Base-by-base conservation (phyloP, 768 basidiomycete genomes). In the Suillus placidus region DNA sequence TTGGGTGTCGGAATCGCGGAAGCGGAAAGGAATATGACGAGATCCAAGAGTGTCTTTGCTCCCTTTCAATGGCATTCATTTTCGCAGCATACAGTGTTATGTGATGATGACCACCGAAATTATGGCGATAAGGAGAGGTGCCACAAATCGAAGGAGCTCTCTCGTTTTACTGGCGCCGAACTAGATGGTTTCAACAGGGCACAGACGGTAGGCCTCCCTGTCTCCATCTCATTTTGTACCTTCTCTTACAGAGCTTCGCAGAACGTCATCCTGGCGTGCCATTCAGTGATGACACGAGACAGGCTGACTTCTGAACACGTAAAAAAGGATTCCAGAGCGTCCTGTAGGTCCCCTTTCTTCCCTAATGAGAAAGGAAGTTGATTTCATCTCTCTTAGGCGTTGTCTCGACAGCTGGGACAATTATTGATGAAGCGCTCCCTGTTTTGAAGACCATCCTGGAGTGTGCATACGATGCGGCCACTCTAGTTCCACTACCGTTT, bases 401-500 rank as follows among this genome's bases (percentile, higher is more conserved):
- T 55, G 20, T 55, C 20, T 55, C 54, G 12, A n/a, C 54, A 12
- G 5, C 6, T 35, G 54, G 54, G 6, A 55, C 54, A 14, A 35
- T 55, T n/a, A 5, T 35, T n/a, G 32, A 55, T 55, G 32, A 13
- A n/a, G 54, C 54, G 10, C 32, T 55, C 6, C 54, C 54, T n/a
- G 54, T 13, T 55, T 35, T 55, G 20, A 55, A 55, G 34, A 55
- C 54, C 20, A 55, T 55, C 34, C 54, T 55, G 20, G 54, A 55
- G 20, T 55, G 32, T 4, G 13, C 54, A 6, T 55, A 55, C 12
- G 34, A 34, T n/a, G 54, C 34, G 3, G 32, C 85, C 47, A 70
- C 80, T 20, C 79, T 86, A 32, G 84, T 79, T 0, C 90, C 90
- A 8, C 70, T 91, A 12, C 81, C 84, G 0, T 88, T 87, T 0